Conservation (phyloP, 768 basidiomycete species). For the Trametes gibbosa region DNA sequence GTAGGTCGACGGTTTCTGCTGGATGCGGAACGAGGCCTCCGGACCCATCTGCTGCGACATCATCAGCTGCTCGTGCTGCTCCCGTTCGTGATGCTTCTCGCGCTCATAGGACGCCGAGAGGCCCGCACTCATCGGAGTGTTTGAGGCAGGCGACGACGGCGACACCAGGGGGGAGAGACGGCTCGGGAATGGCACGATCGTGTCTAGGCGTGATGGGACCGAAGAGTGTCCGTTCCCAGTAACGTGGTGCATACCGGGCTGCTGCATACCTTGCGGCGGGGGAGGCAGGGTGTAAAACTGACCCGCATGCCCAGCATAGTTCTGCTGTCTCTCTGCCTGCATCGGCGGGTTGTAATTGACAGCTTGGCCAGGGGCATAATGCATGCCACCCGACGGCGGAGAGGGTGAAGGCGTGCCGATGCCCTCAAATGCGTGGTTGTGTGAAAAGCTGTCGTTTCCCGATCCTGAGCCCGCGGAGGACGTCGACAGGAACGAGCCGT, state of each 20-base stretch:
- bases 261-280: conserved; percentile 18
- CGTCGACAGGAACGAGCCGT: conserved; percentile 41
- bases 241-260: conserved; percentile 11
- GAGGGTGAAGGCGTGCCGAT: conserved; percentile 60
- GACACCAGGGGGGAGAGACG: conserved; percentile 28
- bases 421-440: conserved; percentile 41
- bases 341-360: conserved; percentile 23
- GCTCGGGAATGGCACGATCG: conserved; percentile 19
- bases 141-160: conserved; percentile 38
- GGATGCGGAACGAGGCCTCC: conserved; percentile 16
- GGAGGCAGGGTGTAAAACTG: conserved; percentile 24
- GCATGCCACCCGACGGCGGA: conserved; percentile 53
- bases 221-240: conserved; percentile 10
- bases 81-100: conserved; percentile 37
- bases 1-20: conserved; percentile 6
- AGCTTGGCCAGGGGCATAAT: conserved; percentile 46
- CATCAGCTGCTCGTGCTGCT: conserved; percentile 45
- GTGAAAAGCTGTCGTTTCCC: conserved; percentile 48
- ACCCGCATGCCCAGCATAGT: conserved; percentile 13
- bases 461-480: conserved; percentile 56
- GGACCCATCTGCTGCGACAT: conserved; percentile 16
- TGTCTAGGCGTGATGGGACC: conserved; percentile 22
- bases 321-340: conserved; percentile 14
- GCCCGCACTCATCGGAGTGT: conserved; percentile 32
- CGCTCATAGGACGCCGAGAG: conserved; percentile 43